Evolutionary conservation across 2,329 filamentous ascomycete species (phyloP), one percentile per base, ranked within the genome.

Genomic region (Ceratocystiopsis brevicomis): DNA sequence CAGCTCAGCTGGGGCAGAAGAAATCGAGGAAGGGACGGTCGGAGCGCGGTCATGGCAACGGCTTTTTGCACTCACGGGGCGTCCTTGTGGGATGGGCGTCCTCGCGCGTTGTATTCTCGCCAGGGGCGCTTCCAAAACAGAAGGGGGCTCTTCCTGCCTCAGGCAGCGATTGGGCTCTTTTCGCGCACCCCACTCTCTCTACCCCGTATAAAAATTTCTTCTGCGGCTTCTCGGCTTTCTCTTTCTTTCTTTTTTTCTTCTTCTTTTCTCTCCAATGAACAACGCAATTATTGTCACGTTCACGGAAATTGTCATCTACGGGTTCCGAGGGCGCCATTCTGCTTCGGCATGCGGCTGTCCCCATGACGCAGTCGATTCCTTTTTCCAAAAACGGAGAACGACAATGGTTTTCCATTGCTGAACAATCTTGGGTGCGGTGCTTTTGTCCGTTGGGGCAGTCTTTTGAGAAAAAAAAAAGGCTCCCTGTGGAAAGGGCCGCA

Each of bases 1-100:
- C 70, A 74, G 59, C 71, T 75, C 17, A 74, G 58, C 18, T 65
- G 63, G 4, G 71, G 71, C 15, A 73, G 65, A 13, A 74, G 59
- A 47, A 73, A 74, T 30, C 63, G 61, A 16, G 71, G 70, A 11
- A 73, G 53, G 33, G 62, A 40, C 35, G 62, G 56, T 45, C 66
- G 64, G 2, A 57, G 53, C 11, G 61, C 54, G 36, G 51, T 53
- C 46, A 59, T 58, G 48, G 57, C 59, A 18, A 39, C 44, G 32
- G 21, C 8, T 4, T 21, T 21, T 21, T 21, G 21, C 21, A n/a
- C n/a, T n/a, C n/a, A n/a, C n/a, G n/a, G n/a, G n/a, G n/a, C n/a
- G 25, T 30, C 25, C 5, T 30, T 8, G 25, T 30, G 25, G 25
- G 25, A 30, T 8, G 25, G 6, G 25, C 8, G 6, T 30, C 8